Percentiles rank a stretch among this genome's conserved stretches.
These are phyloP conservation scores for Inonotus hispidus DNA, from an alignment of 1,284 basidiomycete genomes.

Conservation along the genomic window DNA sequence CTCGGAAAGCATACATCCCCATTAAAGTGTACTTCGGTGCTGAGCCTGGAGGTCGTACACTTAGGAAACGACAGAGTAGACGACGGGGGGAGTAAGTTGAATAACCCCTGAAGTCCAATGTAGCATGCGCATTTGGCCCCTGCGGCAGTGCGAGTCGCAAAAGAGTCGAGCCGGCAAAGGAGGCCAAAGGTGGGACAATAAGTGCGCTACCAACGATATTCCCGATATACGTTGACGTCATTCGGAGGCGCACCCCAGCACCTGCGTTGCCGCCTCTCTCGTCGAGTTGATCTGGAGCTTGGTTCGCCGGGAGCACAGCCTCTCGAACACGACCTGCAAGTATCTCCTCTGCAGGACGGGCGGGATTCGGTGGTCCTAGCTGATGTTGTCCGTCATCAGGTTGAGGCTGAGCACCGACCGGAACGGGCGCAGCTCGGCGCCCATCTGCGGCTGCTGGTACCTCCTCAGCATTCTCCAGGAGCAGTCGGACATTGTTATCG, in stretches of 20 bases:
- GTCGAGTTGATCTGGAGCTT: slow-evolving; percentile 16
- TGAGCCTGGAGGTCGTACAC: slow-evolving; percentile 36
- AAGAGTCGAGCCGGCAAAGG: slow-evolving; percentile 55
- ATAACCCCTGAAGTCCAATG: neutral
- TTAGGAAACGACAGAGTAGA: slow-evolving; percentile 50
- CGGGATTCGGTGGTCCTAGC: neutral
- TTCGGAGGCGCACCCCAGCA: slow-evolving; percentile 31
- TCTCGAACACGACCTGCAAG: slow-evolving; percentile 3
- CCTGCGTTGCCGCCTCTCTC: slow-evolving; percentile 24
- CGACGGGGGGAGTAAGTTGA: slow-evolving; percentile 6
- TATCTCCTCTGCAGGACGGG: slow-evolving; percentile 1
- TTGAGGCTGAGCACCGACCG: slow-evolving; percentile 21
- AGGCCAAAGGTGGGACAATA: slow-evolving; percentile 58
- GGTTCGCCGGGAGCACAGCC: neutral
- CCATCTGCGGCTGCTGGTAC: neutral
- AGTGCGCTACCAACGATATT: slow-evolving; percentile 61
- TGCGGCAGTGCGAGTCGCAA: slow-evolving; percentile 33
- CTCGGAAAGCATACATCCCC: slow-evolving; percentile 22
- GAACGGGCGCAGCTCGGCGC: neutral
- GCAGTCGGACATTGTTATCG: slow-evolving; percentile 13
- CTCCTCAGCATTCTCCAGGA: slow-evolving; percentile 8
- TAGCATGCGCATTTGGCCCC: slow-evolving; percentile 4
- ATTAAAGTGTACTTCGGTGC: slow-evolving; percentile 23
- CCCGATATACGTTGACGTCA: slow-evolving; percentile 54
- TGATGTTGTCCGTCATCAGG: slow-evolving; percentile 31